Conservation (phyloP, 108 stramenopile genomes). For the Mediolabrus comicus region DNA sequence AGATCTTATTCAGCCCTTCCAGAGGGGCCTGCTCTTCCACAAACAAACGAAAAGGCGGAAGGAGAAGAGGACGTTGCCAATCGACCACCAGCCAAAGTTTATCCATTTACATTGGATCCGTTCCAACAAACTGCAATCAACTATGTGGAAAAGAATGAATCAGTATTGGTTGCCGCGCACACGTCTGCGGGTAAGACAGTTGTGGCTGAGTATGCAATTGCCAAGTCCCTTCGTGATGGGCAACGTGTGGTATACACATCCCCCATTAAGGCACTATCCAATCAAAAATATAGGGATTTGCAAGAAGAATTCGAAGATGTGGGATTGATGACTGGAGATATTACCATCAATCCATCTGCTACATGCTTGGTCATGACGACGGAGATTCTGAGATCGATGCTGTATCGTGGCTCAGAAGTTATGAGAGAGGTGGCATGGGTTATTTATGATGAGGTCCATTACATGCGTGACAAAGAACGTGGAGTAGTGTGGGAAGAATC, state of each 20-base stretch:
- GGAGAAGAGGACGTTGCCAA: slow-evolving; percentile 6
- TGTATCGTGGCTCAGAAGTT: slow-evolving; percentile 98
- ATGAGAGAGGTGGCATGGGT: slow-evolving; percentile 99
- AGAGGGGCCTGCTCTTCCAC: slow-evolving; percentile 54
- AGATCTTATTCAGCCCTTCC: slow-evolving; percentile 81
- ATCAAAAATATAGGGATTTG: slow-evolving; percentile 99
- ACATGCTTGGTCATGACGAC: slow-evolving; percentile 98
- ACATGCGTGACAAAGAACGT: slow-evolving; percentile 96
- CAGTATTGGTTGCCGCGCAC: slow-evolving; percentile 95
- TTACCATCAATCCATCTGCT: slow-evolving; percentile 96
- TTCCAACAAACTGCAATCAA: slow-evolving; percentile 93
- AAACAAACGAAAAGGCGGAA: slow-evolving; percentile 18
- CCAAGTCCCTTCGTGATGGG: slow-evolving; percentile 89
- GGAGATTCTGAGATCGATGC: slow-evolving; percentile 97
- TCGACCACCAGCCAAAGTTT: slow-evolving; percentile 87
- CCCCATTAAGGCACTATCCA: slow-evolving; percentile 98
- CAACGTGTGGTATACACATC: slow-evolving; percentile 98
- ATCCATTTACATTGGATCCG: slow-evolving; percentile 94
- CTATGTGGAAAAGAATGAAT: slow-evolving; percentile 93
- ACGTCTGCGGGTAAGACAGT: slow-evolving; percentile 95
- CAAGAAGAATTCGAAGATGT: slow-evolving; percentile 94
- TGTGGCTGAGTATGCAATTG: slow-evolving; percentile 95
- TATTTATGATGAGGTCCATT: slow-evolving; percentile 98
- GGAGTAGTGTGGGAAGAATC: slow-evolving; percentile 92
- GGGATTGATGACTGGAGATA: slow-evolving; percentile 99